Conservation (phyloP, 1,139 yeast genomes). For the Yamadazyma sp. region DNA sequence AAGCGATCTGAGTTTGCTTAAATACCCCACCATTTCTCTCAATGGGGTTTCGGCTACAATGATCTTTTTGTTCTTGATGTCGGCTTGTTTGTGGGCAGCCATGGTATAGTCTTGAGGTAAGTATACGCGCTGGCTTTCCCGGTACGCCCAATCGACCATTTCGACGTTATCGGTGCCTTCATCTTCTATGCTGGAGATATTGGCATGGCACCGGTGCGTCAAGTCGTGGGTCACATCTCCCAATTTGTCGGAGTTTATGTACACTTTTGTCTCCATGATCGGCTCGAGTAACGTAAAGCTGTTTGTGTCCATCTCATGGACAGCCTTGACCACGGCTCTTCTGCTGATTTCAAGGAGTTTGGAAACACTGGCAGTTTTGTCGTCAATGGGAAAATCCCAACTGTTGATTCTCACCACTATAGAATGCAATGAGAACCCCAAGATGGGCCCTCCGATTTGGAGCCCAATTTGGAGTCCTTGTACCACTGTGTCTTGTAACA, state of each 20-base stretch:
- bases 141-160: conserved; percentile 42
- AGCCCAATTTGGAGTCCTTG: conserved; percentile 71
- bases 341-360: conserved; percentile 32
- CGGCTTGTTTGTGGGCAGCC: conserved; percentile 16
- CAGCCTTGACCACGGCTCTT: conserved; percentile 35
- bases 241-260: conserved; percentile 66
- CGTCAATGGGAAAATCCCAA: conserved; percentile 60
- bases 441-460: conserved; percentile 74
- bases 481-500: conserved; percentile 51
- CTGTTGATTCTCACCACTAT: conserved; percentile 49
- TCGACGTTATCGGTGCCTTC: conserved; percentile 45
- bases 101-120: conserved; percentile 61
- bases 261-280: conserved; percentile 74
- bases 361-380: conserved; percentile 26
- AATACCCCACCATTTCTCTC: conserved; percentile 87
- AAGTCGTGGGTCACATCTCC: conserved; percentile 84
- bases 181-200: conserved; percentile 63
- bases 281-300: conserved; percentile 66
- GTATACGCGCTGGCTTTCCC: conserved; percentile 51
- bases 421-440: conserved; percentile 66
- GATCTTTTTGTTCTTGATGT: conserved; percentile 46
- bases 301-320: conserved; percentile 23
- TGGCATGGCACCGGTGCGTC: conserved; percentile 68
- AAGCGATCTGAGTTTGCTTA: conserved; percentile 71
- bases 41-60: conserved; percentile 81